Percentiles rank a stretch among this genome's conserved stretches.
Evolutionary conservation across 2,329 filamentous ascomycete genomes (phyloP).

Genomic region (Aspergillus pseudotamarii): DNA sequence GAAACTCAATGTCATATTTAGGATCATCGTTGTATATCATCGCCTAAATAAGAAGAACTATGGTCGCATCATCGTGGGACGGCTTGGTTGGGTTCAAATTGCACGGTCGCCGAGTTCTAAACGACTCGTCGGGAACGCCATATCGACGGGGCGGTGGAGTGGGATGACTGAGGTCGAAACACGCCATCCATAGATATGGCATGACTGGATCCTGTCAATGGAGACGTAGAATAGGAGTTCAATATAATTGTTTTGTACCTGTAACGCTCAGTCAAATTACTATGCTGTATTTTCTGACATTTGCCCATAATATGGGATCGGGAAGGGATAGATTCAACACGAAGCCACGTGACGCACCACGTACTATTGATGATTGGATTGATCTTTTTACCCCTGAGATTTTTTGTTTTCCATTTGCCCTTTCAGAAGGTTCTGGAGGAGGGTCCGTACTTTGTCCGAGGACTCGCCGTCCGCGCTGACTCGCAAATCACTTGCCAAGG

Average conservation of each 20-base stretch:
- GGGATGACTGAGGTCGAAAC: conserved; percentile 6
- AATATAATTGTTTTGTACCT: neutral
- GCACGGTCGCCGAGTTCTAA: neutral
- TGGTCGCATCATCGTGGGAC: neutral
- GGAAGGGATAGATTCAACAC: too few relatives aligned
- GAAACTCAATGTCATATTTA: too few relatives aligned
- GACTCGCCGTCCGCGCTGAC: neutral
- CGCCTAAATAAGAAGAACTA: neutral
- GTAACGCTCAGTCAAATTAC: neutral
- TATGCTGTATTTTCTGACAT: too few relatives aligned
- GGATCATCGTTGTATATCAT: neutral
- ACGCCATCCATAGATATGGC: neutral
- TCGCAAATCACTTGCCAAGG: neutral
- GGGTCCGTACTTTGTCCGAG: neutral
- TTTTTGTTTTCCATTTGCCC: too few relatives aligned
- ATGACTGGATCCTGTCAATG: neutral
- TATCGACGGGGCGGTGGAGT: conserved; percentile 7
- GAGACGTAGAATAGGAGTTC: neutral
- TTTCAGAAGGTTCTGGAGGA: too few relatives aligned
- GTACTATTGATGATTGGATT: too few relatives aligned
- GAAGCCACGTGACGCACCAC: too few relatives aligned
- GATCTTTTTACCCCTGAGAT: too few relatives aligned
- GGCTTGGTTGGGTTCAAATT: neutral
- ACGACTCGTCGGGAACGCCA: neutral
- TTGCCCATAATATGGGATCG: too few relatives aligned